phyloP scores from a whole-genome alignment of 768 basidiomycete genomes.

The Trametes cinnabarina region DNA sequence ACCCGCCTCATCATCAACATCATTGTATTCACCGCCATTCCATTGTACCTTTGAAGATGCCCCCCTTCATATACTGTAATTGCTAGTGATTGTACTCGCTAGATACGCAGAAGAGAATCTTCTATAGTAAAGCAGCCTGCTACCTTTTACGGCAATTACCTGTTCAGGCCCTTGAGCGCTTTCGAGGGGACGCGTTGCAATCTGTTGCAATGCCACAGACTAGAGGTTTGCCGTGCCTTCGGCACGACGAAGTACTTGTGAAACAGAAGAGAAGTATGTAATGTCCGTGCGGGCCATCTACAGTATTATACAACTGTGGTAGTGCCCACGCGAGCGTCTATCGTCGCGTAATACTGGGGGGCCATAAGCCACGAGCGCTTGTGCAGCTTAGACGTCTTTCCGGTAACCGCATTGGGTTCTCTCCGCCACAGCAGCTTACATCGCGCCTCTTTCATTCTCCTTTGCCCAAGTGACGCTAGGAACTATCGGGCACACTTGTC shows the following conservation, averaged over 20 bases:
- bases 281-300: background rate
- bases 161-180: too few species aligned
- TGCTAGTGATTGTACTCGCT: constrained; percentile 13
- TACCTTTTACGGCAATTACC: too few species aligned
- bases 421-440: background rate
- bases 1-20: constrained; percentile 3
- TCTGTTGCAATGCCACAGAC: too few species aligned
- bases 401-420: background rate
- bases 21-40: constrained; percentile 14
- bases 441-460: background rate
- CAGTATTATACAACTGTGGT: too few species aligned
- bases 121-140: too few species aligned
- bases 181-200: too few species aligned
- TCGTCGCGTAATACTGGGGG: too few species aligned
- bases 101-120: constrained; percentile 1
- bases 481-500: background rate
- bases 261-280: background rate
- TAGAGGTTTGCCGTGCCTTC: too few species aligned
- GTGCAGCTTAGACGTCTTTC: background rate
- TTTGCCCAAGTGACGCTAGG: background rate
- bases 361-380: background rate
- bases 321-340: too few species aligned
- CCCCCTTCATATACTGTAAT: constrained; percentile 14
- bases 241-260: too few species aligned
- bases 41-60: constrained; percentile 15